phyloP scores from a whole-genome alignment of 1,139 yeast genomes.

The Schwanniomyces etchellsii region DNA sequence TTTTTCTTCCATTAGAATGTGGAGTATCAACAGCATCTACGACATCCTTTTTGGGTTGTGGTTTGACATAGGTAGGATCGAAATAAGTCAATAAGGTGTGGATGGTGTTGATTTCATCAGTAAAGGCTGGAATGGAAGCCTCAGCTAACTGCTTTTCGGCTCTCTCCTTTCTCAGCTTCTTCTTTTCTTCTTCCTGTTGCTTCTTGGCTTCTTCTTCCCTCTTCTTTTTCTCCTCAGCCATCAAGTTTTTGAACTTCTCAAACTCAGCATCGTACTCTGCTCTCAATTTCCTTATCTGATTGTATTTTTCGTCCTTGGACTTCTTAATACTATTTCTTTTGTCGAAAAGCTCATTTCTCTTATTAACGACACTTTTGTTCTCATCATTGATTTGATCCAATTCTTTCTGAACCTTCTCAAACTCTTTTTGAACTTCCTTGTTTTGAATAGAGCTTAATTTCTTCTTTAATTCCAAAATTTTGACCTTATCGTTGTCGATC shows the following conservation, averaged over 20 bases:
- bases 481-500: slow-evolving; percentile 74
- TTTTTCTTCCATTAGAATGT: slow-evolving; percentile 32
- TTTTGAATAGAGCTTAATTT: slow-evolving; percentile 59
- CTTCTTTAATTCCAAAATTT: slow-evolving; percentile 71
- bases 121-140: slow-evolving; percentile 84
- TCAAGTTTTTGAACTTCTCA: slow-evolving; percentile 62
- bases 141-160: slow-evolving; percentile 62
- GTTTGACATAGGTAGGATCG: slow-evolving; percentile 74
- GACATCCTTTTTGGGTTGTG: slow-evolving; percentile 27
- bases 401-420: slow-evolving; percentile 58
- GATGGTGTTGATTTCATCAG: slow-evolving; percentile 66
- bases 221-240: slow-evolving; percentile 65
- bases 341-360: slow-evolving; percentile 57
- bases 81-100: slow-evolving; percentile 67
- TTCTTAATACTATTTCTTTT: slow-evolving; percentile 67
- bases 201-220: slow-evolving; percentile 65
- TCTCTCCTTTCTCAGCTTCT: slow-evolving; percentile 54
- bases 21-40: slow-evolving; percentile 21
- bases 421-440: slow-evolving; percentile 54
- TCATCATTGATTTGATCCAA: slow-evolving; percentile 54
- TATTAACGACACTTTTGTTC: slow-evolving; percentile 61
- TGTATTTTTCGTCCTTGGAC: slow-evolving; percentile 64
- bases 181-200: slow-evolving; percentile 52
- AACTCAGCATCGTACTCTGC: slow-evolving; percentile 65
- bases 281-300: slow-evolving; percentile 58